A percentile compares a stretch with the other conserved stretches of the same genome.
These are phyloP conservation scores for Pseudevernia furfuracea DNA, from an alignment of 495 filamentous ascomycete genomes.

Conservation along the genomic window DNA sequence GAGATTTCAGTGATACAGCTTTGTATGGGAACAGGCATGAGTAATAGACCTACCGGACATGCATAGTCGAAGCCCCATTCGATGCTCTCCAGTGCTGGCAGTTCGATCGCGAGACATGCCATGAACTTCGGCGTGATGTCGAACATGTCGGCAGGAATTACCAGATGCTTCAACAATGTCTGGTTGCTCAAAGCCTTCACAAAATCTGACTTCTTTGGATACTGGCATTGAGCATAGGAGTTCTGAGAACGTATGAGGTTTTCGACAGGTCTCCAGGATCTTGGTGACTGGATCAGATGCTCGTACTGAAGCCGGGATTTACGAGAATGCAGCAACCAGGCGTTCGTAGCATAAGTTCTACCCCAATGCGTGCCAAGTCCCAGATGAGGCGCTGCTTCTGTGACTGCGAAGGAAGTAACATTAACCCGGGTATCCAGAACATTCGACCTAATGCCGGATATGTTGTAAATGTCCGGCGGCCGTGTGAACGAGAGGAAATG, in stretches of 20 bases:
- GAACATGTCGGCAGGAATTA: constrained; percentile 15
- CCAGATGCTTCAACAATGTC: constrained; percentile 1
- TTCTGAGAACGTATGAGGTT: not conserved
- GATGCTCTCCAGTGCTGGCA: constrained; percentile 5
- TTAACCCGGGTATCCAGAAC: not conserved
- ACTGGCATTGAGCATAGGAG: not conserved
- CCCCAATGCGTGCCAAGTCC: not conserved
- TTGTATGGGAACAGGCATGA: not conserved
- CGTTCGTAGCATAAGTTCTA: not conserved
- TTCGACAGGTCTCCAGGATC: not conserved
- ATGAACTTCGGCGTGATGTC: constrained; percentile 4
- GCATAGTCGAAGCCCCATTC: constrained; percentile 13
- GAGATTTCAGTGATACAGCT: not conserved
- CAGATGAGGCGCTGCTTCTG: not conserved
- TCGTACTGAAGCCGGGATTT: not conserved
- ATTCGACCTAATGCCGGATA: not conserved
- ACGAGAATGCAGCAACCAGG: not conserved
- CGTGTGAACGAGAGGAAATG: not conserved
- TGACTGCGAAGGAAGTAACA: not conserved
- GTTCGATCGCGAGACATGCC: not conserved
- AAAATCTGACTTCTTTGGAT: not conserved
- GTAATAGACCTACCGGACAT: not conserved
- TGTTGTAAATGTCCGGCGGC: not conserved
- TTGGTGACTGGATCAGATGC: not conserved
- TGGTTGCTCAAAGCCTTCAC: not conserved